These are phyloP conservation scores for Leptodermis oblonga DNA, from an alignment of 257 asterid species.

Conservation along the genomic window DNA sequence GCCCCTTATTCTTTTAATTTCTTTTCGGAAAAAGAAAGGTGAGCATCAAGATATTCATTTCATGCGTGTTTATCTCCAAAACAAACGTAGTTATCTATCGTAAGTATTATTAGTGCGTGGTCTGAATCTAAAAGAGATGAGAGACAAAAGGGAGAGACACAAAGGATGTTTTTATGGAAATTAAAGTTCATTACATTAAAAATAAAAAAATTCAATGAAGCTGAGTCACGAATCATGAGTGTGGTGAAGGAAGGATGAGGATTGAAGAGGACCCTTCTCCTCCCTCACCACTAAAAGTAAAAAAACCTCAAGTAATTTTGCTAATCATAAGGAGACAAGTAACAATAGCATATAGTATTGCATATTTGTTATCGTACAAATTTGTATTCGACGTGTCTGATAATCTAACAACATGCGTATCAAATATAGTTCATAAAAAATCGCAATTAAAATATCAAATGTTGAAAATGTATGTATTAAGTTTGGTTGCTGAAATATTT, in stretches of 20 bases:
- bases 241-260: slow-evolving; percentile 3
- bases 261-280: slow-evolving; percentile 1
- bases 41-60: not conserved
- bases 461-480: no score
- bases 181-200: no score
- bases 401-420: no score
- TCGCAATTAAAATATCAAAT: no score
- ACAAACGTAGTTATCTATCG: not conserved
- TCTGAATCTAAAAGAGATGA: slow-evolving; percentile 6
- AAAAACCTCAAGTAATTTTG: not conserved
- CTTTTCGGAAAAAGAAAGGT: slow-evolving; percentile 7
- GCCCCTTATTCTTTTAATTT: not conserved
- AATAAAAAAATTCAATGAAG: not conserved
- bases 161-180: slow-evolving; percentile 11
- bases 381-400: no score
- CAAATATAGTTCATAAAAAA: no score
- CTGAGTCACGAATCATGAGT: not conserved
- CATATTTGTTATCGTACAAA: no score
- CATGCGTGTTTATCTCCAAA: not conserved
- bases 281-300: not conserved
- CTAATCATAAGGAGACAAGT: slow-evolving; percentile 5
- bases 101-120: not conserved
- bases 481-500: no score
- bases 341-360: slow-evolving; percentile 2
- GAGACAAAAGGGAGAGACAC: not conserved